Base-by-base conservation (phyloP, 1,284 basidiomycete species). In the Austropuccinia psidii region DNA sequence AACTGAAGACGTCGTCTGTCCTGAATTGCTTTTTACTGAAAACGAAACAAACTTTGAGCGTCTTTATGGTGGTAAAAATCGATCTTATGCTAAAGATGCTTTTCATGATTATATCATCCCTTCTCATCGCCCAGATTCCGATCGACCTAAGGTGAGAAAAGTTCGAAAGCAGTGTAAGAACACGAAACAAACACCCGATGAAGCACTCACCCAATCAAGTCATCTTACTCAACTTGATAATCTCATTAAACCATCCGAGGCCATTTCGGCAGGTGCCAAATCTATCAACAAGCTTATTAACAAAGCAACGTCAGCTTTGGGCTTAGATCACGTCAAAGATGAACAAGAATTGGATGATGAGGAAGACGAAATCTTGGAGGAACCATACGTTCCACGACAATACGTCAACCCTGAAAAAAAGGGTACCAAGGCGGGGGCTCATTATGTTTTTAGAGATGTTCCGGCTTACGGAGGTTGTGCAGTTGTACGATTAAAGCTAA, bases 71-170 rank as follows among this genome's bases (percentile, higher is more conserved):
- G 93, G 91, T 29, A 83, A 87, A 77, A 97, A 98, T 83, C 88
- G 87, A 0, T 85, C 86, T 1, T 94, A 89, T 80, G 90, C 91
- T 78, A 98, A 98, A 83, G 95, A 98, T 79, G 94, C 90, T n/a
- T 98, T 98, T 85, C 93, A 98, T 80, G 94, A 98, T 80, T 90
- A 98, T 80, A 90, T 98, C 80, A 88, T 98, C 76, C 88, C 88
- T 3, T 84, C 84, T 17, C 94, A 97, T 81, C 88, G 91, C 67
- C 89, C 89, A 5, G 81, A 77, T 37, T 65, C 61, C 50, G 72
- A 74, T 74, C 50, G 72, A 7, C 72, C 72, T 19, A 73, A 73
- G 31, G 29, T 73, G n/a, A 73, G 49, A 24, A 52, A 54, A 31
- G 69, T 73, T 19, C 62, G 55, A 50, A 67, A 67, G 19, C 35